Percentiles rank a stretch among this genome's conserved stretches.
These are phyloP conservation scores for Kodamaea anthophila DNA, from an alignment of 1,139 yeast species.

Conservation along the genomic window DNA sequence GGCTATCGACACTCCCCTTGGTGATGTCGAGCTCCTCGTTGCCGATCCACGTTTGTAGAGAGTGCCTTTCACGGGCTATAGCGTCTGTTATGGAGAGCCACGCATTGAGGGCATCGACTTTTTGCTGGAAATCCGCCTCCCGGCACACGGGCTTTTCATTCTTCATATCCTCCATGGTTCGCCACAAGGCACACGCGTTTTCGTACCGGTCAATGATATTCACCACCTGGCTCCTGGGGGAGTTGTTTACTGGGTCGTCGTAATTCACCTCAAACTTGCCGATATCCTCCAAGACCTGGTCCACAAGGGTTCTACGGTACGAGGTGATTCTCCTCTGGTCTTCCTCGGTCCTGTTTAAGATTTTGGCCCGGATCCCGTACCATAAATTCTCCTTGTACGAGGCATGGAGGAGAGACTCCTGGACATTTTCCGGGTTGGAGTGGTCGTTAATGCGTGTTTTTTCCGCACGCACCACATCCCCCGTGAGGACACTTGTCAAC, in stretches of 20 bases:
- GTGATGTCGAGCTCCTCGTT: constrained; percentile 67
- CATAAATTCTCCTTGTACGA: constrained; percentile 75
- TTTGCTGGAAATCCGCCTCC: constrained; percentile 54
- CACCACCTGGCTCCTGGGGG: constrained; percentile 47
- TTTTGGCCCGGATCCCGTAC: constrained; percentile 74
- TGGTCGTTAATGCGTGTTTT: constrained; percentile 67
- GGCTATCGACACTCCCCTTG: constrained; percentile 24
- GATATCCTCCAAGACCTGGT: constrained; percentile 67
- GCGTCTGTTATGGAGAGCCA: constrained; percentile 79
- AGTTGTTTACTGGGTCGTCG: constrained; percentile 21
- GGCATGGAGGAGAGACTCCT: constrained; percentile 46
- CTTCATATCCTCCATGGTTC: constrained; percentile 71
- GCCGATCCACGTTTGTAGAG: constrained; percentile 69
- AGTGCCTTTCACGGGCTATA: constrained; percentile 51
- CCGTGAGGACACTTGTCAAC: constrained; percentile 84
- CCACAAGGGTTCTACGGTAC: constrained; percentile 68
- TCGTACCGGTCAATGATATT: constrained; percentile 57
- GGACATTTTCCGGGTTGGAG: constrained; percentile 36
- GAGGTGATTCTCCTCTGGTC: constrained; percentile 73
- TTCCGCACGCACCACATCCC: constrained; percentile 89
- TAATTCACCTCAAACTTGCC: constrained; percentile 52
- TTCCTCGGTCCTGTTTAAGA: constrained; percentile 73
- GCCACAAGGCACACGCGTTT: constrained; percentile 72
- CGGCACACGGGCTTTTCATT: constrained; percentile 71
- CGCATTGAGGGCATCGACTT: constrained; percentile 74